Evolutionary conservation across 164 flowering plant species (phyloP), one percentile per base, ranked within the genome.

Genomic region (Magnolia changhungtana): DNA sequence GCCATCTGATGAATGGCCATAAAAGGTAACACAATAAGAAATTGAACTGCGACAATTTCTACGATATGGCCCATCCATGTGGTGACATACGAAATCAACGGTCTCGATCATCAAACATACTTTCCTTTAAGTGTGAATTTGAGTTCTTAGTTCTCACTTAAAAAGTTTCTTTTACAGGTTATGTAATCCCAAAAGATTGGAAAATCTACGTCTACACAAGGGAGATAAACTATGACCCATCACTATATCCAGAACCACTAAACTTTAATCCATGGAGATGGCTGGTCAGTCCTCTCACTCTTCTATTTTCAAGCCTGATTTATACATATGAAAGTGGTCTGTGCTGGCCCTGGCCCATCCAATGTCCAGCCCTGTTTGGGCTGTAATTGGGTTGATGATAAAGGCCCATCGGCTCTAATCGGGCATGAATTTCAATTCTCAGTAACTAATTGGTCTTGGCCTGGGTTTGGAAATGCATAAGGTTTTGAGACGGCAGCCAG

Each of bases 211-310:
- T 88, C 20, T 86, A 84, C 80, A 78, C 78, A 50, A 85, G 89
- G 75, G 88, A 88, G 73, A 71, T 73, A 63, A 88, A 88, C 83
- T 86, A 85, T 70, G 88, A 88, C 69, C 85, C 89, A 0, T 45
- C 73, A 31, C 73, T 82, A 9, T 88, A 87, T 78, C 83, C 85
- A 16, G 91, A 88, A 61, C 89, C 91, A 50, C 78, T 81, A 1
- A 72, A 79, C 64, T 87, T 88, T 71, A 84, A 86, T 80, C 91
- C 91, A 63, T 87, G 91, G 91, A 85, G 91, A 82, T 88, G 88
- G 91, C 82, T 79, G 91, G 89, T 86, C 13, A 75, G 86, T 82
- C 50, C 50, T 74, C 18, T 74, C 23, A 8, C 66, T 19, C n/a
- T 4, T 9, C 29, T 65, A 45, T 37, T 65, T 66, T 7, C 70